Base-by-base conservation (phyloP, 208 protist species). In the Sergeia podlipaevii region DNA sequence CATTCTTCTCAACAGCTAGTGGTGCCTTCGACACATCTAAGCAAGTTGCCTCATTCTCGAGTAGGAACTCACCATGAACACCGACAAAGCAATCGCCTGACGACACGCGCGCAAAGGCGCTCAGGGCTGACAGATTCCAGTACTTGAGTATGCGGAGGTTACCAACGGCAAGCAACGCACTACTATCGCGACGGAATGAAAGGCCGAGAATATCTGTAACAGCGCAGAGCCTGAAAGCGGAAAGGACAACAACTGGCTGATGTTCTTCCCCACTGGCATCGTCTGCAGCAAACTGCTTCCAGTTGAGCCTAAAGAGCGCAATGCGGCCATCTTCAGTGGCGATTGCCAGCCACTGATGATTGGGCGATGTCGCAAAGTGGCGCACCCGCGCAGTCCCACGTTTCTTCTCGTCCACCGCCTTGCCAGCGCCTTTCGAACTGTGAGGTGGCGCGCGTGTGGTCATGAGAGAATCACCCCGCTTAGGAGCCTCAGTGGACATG, bases 311-410 rank as follows among this genome's bases (percentile, higher is more conserved):
- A 54, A 60, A 76, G 38, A 77, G 54, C 11, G 23, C 30, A 17
- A 77, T 34, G n/a, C 37, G 32, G 21, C 65, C 71, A 33, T 58
- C 48, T 4, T 13, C 27, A 39, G 43, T 24, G 7, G 52, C 60
- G 28, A 74, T 51, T 2, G 65, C 59, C 17, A 78, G 20, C 71
- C 71, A 78, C 4, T 3, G 11, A 1, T 50, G 50, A 10, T 67
- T 4, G 13, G 5, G 15, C 13, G 3, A 23, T 11, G 34, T 36
- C 4, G 26, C 48, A 23, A 6, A 42, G 24, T 21, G 6, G 20
- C 11, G 23, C 17, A 11, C 44, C 4, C 6, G 26, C 26, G 11
- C 47, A 23, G 10, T 21, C 48, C 3, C 21, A 1, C 33, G 48
- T 4, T 4, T n/a, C n/a, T n/a, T n/a, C n/a, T n/a, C n/a, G n/a